Conservation (phyloP, 1,139 yeast species). For the Nakaseomyces bracarensis region DNA sequence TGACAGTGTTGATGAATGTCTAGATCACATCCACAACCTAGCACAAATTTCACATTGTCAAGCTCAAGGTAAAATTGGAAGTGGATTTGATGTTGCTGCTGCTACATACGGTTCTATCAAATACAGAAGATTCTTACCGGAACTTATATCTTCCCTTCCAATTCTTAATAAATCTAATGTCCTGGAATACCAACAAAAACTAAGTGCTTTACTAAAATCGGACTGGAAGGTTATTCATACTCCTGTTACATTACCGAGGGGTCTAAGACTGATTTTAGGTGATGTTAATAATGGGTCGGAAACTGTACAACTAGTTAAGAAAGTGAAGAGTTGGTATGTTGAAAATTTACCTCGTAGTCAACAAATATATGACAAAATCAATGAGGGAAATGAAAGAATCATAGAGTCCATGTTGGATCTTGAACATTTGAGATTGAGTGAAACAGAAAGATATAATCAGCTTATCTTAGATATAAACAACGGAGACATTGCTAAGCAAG, state of each 20-base stretch:
- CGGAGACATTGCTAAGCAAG: constrained; percentile 10
- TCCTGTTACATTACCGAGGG: constrained; percentile 57
- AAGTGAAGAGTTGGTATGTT: constrained; percentile 63
- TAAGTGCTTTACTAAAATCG: constrained; percentile 36
- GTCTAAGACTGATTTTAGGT: constrained; percentile 73
- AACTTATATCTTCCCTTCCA: constrained; percentile 40
- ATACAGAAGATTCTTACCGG: constrained; percentile 64
- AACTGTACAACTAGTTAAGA: constrained; percentile 80
- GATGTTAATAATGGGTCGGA: constrained; percentile 90
- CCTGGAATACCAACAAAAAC: constrained; percentile 29
- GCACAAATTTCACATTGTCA: constrained; percentile 86
- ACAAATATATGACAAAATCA: constrained; percentile 46
- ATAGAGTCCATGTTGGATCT: constrained; percentile 43
- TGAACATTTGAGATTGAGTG: constrained; percentile 28
- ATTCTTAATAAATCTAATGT: constrained; percentile 13
- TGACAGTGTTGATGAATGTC: not conserved
- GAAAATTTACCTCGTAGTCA: constrained; percentile 44
- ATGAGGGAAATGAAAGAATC: constrained; percentile 50
- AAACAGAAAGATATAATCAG: constrained; percentile 28
- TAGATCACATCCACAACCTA: constrained; percentile 54
- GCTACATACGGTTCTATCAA: constrained; percentile 87
- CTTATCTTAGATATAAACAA: constrained; percentile 25
- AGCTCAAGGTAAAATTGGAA: constrained; percentile 92
- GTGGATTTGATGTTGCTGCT: constrained; percentile 95
- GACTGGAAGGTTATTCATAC: constrained; percentile 53